phyloP scores from a whole-genome alignment of 441 rosid species.

The Syzygium syzygioides region DNA sequence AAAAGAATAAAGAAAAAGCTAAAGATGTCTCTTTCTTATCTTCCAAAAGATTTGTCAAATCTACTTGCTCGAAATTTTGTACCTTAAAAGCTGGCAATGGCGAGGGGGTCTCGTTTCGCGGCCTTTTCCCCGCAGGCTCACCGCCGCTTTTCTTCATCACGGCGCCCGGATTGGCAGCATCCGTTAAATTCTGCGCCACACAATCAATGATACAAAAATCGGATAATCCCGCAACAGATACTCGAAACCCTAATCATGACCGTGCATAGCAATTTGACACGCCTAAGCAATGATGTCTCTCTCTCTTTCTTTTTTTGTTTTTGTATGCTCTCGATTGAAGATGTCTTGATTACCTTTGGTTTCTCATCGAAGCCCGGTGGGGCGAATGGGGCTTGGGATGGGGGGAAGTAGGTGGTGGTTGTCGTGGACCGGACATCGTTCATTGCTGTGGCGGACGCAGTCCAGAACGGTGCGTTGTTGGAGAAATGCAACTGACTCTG shows the following conservation, averaged over 20 bases:
- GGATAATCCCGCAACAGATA: neutral
- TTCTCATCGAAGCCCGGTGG: conserved; percentile 50
- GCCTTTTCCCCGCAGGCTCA: conserved; percentile 63
- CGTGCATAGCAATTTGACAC: neutral
- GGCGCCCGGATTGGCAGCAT: neutral
- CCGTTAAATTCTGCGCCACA: neutral
- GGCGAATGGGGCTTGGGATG: conserved; percentile 47
- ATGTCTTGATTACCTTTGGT: conserved; percentile 44
- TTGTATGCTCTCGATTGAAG: neutral
- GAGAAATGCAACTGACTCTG: conserved; percentile 67
- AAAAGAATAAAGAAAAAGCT: neutral
- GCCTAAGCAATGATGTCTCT: neutral
- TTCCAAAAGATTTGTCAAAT: neutral
- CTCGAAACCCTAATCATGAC: neutral
- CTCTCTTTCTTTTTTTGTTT: neutral
- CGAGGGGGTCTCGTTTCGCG: conserved; percentile 68
- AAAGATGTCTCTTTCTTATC: neutral
- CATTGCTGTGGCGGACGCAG: conserved; percentile 56
- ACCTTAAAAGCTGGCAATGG: conserved; percentile 94
- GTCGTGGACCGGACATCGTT: conserved; percentile 39
- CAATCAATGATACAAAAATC: neutral
- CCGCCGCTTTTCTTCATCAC: conserved; percentile 60
- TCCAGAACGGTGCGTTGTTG: conserved; percentile 92
- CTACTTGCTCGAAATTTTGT: neutral
- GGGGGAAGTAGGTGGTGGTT: conserved; percentile 34